Evolutionary conservation across 352 stramenopile species (phyloP), one percentile per base, ranked within the genome.

Genomic region (Pythium rhizo-oryzae): DNA sequence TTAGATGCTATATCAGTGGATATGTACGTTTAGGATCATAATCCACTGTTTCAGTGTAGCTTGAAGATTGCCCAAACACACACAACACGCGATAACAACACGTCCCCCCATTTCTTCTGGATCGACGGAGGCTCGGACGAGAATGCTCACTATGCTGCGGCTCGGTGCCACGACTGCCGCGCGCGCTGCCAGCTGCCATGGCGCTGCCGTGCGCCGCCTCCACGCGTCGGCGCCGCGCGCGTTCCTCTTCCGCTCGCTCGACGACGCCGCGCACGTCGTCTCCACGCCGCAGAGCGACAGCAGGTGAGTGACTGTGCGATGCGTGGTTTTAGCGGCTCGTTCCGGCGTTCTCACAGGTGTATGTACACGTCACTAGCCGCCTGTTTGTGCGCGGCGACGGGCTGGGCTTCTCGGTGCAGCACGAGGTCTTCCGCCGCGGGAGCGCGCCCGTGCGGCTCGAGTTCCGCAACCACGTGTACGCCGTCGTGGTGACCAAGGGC

Each of bases 391-490:
- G 84, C 44, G 74, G 71, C n/a, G 84, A 94, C 58, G 85, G 81
- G 47, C 87, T 73, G 49, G 85, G 85, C 39, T 94, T 94, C 70
- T 94, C 85, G 16, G 41, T 94, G 67, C 85, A 94, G 72, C 85
- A 90, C 25, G 85, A 92, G 44, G 67, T 91, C 28, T 73, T 94
- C 18, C 77, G 80, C 78, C 16, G 50, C 6, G 18, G 39, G 50
- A 51, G 50, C 39, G 41, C 35, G 24, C 59, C 75, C 8, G 80
- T 89, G 63, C 78, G 73, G 18, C 77, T 94, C 21, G 77, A 83
- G 62, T 94, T 91, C 68, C 74, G 78, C 64, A 94, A 92, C 66
- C 85, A 94, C 72, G 85, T 92, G 59, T 90, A 84, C 66, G 84
- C 82, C 5, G 65, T 92, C 59, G 65, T 92, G 53, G 73, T 94